These are phyloP conservation scores for Calamus simplicifolius DNA, from an alignment of 176 grass and related monocot species.

Conservation along the genomic window DNA sequence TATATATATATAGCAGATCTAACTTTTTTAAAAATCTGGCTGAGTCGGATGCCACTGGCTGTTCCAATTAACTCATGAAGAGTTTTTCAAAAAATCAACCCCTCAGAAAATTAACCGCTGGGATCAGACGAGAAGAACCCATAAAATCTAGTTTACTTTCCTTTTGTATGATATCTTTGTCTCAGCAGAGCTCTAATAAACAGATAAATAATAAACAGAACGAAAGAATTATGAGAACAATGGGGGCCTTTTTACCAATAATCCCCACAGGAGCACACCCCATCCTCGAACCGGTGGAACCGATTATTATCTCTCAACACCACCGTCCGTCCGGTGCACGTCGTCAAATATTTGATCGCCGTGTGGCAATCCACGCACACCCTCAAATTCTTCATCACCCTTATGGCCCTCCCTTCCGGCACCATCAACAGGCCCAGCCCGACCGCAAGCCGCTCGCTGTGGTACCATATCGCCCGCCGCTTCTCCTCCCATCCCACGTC, in stretches of 20 bases:
- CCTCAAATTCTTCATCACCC: slow-evolving; percentile 89
- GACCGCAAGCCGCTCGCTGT: slow-evolving; percentile 87
- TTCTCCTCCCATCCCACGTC: slow-evolving; percentile 69
- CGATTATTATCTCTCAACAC: slow-evolving; percentile 74
- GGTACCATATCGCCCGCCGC: slow-evolving; percentile 55
- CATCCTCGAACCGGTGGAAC: slow-evolving; percentile 82
- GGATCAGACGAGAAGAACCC: too few species aligned
- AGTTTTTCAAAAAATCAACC: too few species aligned
- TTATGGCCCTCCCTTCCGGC: slow-evolving; percentile 65
- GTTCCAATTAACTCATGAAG: too few species aligned
- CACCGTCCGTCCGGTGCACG: slow-evolving; percentile 69
- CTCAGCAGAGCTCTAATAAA: too few species aligned
- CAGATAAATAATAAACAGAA: too few species aligned
- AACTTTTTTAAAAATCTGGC: too few species aligned
- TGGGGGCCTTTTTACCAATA: slow-evolving; percentile 48
- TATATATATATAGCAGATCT: too few species aligned
- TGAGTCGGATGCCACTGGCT: too few species aligned
- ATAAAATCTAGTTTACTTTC: too few species aligned
- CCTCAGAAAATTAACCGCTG: too few species aligned
- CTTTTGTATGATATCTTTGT: too few species aligned
- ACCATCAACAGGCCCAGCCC: slow-evolving; percentile 72
- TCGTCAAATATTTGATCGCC: slow-evolving; percentile 79
- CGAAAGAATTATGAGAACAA: too few species aligned
- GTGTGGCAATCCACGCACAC: slow-evolving; percentile 94
- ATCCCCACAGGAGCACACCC: slow-evolving; percentile 74